Evolutionary conservation across 345 rosid genomes (phyloP).

Genomic region (Populus deltoides): DNA sequence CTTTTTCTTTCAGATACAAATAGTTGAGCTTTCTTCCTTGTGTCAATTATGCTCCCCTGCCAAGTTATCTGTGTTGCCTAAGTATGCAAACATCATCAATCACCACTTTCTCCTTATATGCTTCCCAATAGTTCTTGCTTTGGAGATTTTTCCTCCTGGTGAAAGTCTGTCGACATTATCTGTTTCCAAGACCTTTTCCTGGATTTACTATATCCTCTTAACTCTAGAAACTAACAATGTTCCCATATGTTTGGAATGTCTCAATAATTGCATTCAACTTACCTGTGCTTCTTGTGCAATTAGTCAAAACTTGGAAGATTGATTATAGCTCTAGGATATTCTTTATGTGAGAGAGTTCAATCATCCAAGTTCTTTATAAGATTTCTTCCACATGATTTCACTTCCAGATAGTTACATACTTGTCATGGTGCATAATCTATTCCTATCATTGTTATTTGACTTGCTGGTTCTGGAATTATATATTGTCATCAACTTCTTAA

Average conservation of each 20-base stretch:
- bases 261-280: not conserved
- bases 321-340: no score
- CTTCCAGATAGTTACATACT: no score
- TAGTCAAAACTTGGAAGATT: no score
- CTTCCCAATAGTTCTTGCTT: not conserved
- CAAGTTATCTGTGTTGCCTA: not conserved
- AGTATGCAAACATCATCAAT: not conserved
- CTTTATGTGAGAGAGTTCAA: no score
- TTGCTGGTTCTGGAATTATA: no score
- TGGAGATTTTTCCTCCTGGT: not conserved
- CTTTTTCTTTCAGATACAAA: not conserved
- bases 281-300: no score
- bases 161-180: not conserved
- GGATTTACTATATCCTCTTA: not conserved
- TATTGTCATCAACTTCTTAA: no score
- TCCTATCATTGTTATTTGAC: no score
- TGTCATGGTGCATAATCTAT: no score
- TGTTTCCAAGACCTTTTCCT: not conserved
- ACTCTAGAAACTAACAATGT: not conserved
- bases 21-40: not conserved
- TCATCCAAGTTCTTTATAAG: no score
- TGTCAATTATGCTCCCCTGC: not conserved
- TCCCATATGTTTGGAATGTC: not conserved
- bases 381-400: no score
- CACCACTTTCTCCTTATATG: not conserved